Percentiles rank a stretch among this genome's conserved stretches.
phyloP scores from a whole-genome alignment of 345 rosid species.

The Stellera chamaejasme region DNA sequence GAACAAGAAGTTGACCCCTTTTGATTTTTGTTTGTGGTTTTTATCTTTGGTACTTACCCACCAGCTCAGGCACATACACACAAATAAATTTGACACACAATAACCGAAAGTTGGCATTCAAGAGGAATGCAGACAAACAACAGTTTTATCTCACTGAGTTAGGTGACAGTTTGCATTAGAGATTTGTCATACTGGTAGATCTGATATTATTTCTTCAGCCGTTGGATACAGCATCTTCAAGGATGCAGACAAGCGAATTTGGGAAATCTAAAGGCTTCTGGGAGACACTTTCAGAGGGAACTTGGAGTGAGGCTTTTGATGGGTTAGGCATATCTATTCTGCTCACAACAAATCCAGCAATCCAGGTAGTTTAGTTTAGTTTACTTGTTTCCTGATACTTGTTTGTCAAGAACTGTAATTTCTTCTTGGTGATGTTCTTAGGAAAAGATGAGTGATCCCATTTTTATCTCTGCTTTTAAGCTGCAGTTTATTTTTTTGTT shows the following conservation, averaged over 20 bases:
- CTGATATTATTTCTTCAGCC: conserved; percentile 49
- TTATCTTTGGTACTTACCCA: too few species aligned
- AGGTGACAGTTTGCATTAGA: neutral
- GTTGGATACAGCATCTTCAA: conserved; percentile 88
- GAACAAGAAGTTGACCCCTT: too few species aligned
- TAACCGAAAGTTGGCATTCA: too few species aligned
- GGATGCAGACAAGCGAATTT: conserved; percentile 93
- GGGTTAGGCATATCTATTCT: conserved; percentile 93
- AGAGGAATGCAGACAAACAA: too few species aligned
- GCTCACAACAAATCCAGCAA: conserved; percentile 86
- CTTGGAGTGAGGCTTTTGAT: conserved; percentile 74
- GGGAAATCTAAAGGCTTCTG: conserved; percentile 94
- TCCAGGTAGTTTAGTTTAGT: conserved; percentile 50
- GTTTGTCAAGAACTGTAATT: neutral
- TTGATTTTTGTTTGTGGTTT: too few species aligned
- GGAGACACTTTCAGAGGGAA: conserved; percentile 60
- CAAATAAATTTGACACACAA: too few species aligned
- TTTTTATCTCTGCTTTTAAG: neutral
- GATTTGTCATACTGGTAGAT: neutral
- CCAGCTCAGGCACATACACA: too few species aligned
- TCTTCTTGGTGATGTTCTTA: neutral
- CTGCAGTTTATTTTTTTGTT: neutral
- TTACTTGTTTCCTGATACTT: neutral
- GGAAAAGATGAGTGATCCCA: neutral
- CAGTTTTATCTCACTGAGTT: too few species aligned